These are phyloP conservation scores for Ustilago trichophora DNA, from an alignment of 1,284 basidiomycete genomes.

Conservation along the genomic window DNA sequence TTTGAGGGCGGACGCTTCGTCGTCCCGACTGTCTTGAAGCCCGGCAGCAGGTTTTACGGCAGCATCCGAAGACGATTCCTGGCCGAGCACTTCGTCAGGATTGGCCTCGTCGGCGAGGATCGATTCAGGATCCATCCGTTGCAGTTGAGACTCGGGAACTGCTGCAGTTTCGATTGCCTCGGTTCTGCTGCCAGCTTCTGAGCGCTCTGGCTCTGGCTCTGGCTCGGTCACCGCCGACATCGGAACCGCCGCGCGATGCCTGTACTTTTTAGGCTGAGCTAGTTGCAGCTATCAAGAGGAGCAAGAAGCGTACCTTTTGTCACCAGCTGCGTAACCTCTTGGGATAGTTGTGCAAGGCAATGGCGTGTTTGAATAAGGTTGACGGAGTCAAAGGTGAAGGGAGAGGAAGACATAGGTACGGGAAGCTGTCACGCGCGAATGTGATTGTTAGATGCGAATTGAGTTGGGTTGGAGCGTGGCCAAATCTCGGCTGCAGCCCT, in stretches of 20 bases:
- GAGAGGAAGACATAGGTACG: not conserved
- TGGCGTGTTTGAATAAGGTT: no score
- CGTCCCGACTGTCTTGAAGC: not conserved
- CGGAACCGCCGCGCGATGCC: not conserved
- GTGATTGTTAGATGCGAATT: not conserved
- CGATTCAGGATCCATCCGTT: conserved; percentile 50
- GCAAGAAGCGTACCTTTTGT: no score
- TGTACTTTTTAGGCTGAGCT: no score
- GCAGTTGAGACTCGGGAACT: conserved; percentile 33
- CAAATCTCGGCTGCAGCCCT: conserved; percentile 2
- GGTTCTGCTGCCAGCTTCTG: conserved; percentile 3
- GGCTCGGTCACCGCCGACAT: conserved; percentile 22
- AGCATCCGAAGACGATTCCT: conserved; percentile 45
- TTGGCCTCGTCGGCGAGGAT: conserved; percentile 60
- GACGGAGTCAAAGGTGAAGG: not conserved
- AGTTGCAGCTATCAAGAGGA: no score
- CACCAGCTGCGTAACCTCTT: no score
- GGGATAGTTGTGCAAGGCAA: no score
- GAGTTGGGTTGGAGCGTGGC: conserved; percentile 1
- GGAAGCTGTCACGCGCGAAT: not conserved
- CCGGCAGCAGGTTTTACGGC: conserved; percentile 1
- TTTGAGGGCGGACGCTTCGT: conserved; percentile 16
- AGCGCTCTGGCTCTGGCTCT: conserved; percentile 12
- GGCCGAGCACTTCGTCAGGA: conserved; percentile 49
- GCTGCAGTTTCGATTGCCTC: conserved; percentile 5